Conservation (phyloP, 2,329 filamentous ascomycete species). For the Penicillium griseofulvum region DNA sequence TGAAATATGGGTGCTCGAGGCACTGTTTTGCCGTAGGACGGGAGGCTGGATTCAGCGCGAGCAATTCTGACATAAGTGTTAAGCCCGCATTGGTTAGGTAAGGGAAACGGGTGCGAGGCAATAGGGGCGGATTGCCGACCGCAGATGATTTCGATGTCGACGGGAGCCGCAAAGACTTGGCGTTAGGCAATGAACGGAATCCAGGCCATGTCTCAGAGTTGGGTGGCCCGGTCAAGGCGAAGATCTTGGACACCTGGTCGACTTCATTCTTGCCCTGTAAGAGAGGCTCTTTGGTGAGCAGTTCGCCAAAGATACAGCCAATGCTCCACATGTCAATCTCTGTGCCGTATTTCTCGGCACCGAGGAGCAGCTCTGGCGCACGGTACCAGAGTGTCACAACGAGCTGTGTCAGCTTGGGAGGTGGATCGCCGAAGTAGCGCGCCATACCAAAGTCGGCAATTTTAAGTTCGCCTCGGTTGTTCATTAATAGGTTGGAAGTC, state of each 20-base stretch:
- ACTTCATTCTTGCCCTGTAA: slow-evolving; percentile 91
- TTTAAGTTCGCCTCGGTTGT: slow-evolving; percentile 91
- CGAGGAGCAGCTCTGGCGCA: slow-evolving; percentile 83
- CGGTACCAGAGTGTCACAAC: slow-evolving; percentile 98
- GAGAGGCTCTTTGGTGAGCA: slow-evolving; percentile 77
- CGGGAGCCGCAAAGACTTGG: slow-evolving; percentile 71
- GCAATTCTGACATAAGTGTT: slow-evolving; percentile 64
- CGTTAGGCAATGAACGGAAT: slow-evolving; percentile 85
- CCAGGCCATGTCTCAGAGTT: slow-evolving; percentile 79
- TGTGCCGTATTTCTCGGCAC: slow-evolving; percentile 68
- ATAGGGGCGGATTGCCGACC: slow-evolving; percentile 39
- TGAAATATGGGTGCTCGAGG: slow-evolving; percentile 79
- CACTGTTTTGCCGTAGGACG: slow-evolving; percentile 72
- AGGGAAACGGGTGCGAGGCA: slow-evolving; percentile 76
- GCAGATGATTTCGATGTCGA: slow-evolving; percentile 35
- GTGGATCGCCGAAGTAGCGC: slow-evolving; percentile 77
- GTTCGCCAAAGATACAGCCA: slow-evolving; percentile 92
- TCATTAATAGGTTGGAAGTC: slow-evolving; percentile 89
- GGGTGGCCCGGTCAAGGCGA: slow-evolving; percentile 83
- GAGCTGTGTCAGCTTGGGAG: slow-evolving; percentile 77
- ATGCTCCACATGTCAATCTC: slow-evolving; percentile 94
- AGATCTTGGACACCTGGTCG: slow-evolving; percentile 82
- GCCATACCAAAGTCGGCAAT: slow-evolving; percentile 99
- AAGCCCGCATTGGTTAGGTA: slow-evolving; percentile 74
- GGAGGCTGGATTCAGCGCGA: slow-evolving; percentile 70